phyloP scores from a whole-genome alignment of 306 rosid genomes.

The Cyamopsis tetragonoloba region DNA sequence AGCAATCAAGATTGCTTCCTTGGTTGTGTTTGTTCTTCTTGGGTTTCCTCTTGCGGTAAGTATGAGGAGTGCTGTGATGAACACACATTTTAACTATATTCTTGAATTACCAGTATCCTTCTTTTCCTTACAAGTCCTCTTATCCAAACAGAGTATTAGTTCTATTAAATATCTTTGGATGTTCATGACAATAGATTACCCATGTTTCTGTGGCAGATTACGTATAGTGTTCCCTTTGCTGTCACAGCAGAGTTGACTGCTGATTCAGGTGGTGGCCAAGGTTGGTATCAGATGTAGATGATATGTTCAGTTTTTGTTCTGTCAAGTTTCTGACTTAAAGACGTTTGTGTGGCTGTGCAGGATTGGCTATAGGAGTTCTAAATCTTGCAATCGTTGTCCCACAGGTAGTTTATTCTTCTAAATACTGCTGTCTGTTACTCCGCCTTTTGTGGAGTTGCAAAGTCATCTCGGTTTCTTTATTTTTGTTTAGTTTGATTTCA shows the following conservation, averaged over 20 bases:
- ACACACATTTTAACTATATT: conserved; percentile 1
- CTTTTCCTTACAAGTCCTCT: conserved; percentile 10
- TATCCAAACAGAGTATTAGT: neutral
- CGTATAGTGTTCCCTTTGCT: conserved; percentile 94
- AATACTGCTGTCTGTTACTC: neutral
- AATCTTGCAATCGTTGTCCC: conserved; percentile 97
- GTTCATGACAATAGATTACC: conserved; percentile 19
- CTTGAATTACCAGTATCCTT: neutral
- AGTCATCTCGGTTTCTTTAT: neutral
- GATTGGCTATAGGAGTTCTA: conserved; percentile 94
- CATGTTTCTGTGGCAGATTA: conserved; percentile 64
- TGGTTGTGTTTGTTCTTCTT: conserved; percentile 84
- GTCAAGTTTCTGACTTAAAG: conserved; percentile 18
- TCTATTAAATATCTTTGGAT: neutral
- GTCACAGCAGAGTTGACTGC: conserved; percentile 92
- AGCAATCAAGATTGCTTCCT: conserved; percentile 67
- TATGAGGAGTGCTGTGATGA: conserved; percentile 11
- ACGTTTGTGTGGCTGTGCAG: conserved; percentile 47
- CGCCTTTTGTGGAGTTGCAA: neutral
- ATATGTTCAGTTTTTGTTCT: conserved; percentile 3
- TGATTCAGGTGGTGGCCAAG: conserved; percentile 96
- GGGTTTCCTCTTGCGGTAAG: conserved; percentile 99
- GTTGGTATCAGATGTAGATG: conserved; percentile 39
- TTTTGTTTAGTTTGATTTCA: neutral
- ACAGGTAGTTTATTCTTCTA: conserved; percentile 55